Percentiles rank a stretch among this genome's conserved stretches.
Conservation (phyloP, 768 basidiomycete species). For the Panaeolus cyanescens region DNA sequence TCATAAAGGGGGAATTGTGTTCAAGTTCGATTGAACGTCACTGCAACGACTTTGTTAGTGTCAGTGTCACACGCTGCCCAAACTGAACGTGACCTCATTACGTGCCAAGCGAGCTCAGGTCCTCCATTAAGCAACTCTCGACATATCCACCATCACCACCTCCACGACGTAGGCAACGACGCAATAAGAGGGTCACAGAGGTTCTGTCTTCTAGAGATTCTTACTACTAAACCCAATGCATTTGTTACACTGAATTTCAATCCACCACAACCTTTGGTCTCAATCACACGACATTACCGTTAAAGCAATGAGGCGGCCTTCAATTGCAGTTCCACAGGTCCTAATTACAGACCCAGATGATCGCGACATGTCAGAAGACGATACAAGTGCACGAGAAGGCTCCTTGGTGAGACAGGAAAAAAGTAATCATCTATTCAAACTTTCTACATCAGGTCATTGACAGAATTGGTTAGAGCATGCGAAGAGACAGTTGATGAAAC, state of each 20-base stretch:
- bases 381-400: background rate
- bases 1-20: background rate
- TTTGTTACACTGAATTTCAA: background rate
- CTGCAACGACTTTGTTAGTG: background rate
- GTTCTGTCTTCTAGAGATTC: constrained; percentile 17
- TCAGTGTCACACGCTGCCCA: background rate
- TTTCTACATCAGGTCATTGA: background rate
- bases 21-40: background rate
- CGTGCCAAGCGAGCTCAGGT: background rate
- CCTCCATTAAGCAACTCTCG: background rate
- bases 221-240: background rate
- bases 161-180: background rate
- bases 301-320: background rate
- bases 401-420: background rate
- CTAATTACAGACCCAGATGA: background rate
- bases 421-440: background rate
- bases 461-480: constrained; percentile 21
- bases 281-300: background rate
- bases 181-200: background rate
- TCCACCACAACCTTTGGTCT: background rate
- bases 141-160: constrained; percentile 3
- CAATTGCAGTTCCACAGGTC: background rate
- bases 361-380: background rate
- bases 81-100: background rate
- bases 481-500: constrained; percentile 33